A percentile compares a stretch with the other conserved stretches of the same genome.
Evolutionary conservation across 2,329 filamentous ascomycete genomes (phyloP).

Genomic region (Chaetomium sp.): DNA sequence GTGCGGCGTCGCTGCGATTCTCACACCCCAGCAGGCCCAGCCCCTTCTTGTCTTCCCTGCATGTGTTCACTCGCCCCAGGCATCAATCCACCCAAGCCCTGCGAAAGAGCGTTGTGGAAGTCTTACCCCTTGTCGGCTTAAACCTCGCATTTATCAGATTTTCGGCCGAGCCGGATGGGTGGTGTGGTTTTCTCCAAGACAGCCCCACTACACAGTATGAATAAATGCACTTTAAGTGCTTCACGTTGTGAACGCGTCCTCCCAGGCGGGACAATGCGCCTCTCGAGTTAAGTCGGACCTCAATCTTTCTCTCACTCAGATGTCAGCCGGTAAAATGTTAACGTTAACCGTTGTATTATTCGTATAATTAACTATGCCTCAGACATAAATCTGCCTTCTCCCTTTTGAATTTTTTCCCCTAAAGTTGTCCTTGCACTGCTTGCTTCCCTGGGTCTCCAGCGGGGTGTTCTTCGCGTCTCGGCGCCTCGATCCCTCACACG

Average conservation of each 20-base stretch:
- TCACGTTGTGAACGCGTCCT: too few species aligned
- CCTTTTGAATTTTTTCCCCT: background rate
- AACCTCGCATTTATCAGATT: constrained; percentile 21
- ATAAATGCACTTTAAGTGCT: too few species aligned
- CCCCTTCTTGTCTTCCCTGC: constrained; percentile 7
- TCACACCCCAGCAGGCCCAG: constrained; percentile 11
- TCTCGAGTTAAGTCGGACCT: too few species aligned
- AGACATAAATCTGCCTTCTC: background rate
- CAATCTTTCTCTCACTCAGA: too few species aligned
- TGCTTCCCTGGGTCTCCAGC: background rate
- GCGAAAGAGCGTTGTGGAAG: background rate
- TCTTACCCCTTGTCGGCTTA: constrained; percentile 2
- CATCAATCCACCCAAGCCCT: constrained; percentile 10
- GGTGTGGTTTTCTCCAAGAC: background rate
- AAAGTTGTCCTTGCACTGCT: background rate
- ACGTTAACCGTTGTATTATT: too few species aligned
- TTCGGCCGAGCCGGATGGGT: constrained; percentile 10
- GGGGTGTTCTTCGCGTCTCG: background rate
- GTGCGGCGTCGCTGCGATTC: constrained; percentile 8
- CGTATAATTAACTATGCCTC: too few species aligned
- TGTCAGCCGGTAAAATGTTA: too few species aligned
- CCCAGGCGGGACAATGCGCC: too few species aligned
- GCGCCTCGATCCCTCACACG: background rate
- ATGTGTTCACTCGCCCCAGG: background rate
- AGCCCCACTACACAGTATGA: too few species aligned